These are phyloP conservation scores for Thermothielavioides terrestris DNA, from an alignment of 495 filamentous ascomycete species.

Conservation along the genomic window DNA sequence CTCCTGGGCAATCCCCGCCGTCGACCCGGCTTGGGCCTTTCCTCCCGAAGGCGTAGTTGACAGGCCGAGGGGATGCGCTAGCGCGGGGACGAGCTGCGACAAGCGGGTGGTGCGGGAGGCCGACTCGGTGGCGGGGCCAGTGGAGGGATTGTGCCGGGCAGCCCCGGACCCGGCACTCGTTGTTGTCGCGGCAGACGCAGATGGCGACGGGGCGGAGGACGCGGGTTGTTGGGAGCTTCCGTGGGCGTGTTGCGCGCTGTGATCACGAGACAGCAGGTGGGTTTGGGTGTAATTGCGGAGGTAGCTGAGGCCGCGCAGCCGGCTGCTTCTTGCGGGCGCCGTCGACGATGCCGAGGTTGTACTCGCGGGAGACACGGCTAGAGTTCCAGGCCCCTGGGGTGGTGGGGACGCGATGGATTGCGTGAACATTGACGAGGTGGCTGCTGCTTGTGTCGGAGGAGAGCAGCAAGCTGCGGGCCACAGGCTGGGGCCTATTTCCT, in stretches of 20 bases:
- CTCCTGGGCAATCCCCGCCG: not conserved
- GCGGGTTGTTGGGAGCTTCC: too few relatives aligned
- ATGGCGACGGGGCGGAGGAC: conserved; percentile 12
- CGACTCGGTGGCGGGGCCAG: conserved; percentile 4
- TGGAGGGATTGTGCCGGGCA: conserved; percentile 21
- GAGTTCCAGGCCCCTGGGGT: conserved; percentile 30
- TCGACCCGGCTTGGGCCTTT: not conserved
- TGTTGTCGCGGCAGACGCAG: conserved; percentile 11
- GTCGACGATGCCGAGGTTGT: conserved; percentile 39
- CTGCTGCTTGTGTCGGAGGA: not conserved
- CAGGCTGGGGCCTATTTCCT: too few relatives aligned
- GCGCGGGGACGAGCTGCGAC: conserved; percentile 19
- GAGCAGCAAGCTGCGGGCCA: too few relatives aligned
- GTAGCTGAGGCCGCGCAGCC: conserved; percentile 65
- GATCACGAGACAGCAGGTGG: conserved; percentile 29
- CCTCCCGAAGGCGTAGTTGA: conserved; percentile 1
- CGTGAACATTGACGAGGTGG: conserved; percentile 46
- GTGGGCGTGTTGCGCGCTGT: too few relatives aligned
- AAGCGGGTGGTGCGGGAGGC: conserved; percentile 21
- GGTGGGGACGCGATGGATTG: conserved; percentile 40
- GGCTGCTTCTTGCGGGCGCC: conserved; percentile 40
- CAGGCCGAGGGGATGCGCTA: conserved; percentile 19
- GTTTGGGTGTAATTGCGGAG: conserved; percentile 64
- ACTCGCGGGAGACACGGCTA: conserved; percentile 36
- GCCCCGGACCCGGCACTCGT: conserved; percentile 25